Evolutionary conservation across 2,329 filamentous ascomycete genomes (phyloP), one percentile per base, ranked within the genome.

Genomic region (Neospermospora avenae): DNA sequence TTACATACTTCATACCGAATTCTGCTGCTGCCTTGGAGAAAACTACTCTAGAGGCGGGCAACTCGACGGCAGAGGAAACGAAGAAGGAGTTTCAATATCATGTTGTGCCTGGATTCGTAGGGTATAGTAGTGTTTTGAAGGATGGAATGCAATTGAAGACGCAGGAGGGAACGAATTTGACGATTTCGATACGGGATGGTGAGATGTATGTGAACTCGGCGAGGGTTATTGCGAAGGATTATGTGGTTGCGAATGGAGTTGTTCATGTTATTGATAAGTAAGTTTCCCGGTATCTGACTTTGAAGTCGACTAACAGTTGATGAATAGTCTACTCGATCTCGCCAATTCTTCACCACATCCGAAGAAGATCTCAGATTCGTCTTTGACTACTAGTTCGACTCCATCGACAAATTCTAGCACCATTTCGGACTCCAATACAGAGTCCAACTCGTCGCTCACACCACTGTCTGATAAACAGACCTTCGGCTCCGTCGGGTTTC

Each of bases 21-120:
- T 62, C 66, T 0, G 57, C 61, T 14, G 58, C 25, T 16, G 67
- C 67, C 1, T 57, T 68, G 11, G 60, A 44, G 14, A 62, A 60
- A 25, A 58, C 59, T 25, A 66, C 60, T 1, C 25, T 31, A 13
- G 44, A 65, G 3, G 48, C 57, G 4, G 22, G 25, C n/a, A 64
- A 57, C 11, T 45, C 58, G 0, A 58, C 63, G 4, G 35, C 73
- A 0, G 71, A 77, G 4, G 72, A 83, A 14, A 75, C 88, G 1
- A 71, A 77, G 2, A 72, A 71, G 28, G 78, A 89, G 54, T 77
- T 90, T 35, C 74, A 78, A 25, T 90, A 90, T 74, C 87, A 91
- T 70, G 78, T 89, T 55, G 74, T 90, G 46, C 77, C 77, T 48
- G 80, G 79, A 48, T 77, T 77, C 8, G 77, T 86, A 1, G 75